A percentile compares a stretch with the other conserved stretches of the same genome.
These are phyloP conservation scores for Leucosporidium creatinivorum DNA, from an alignment of 768 basidiomycete genomes.

Conservation along the genomic window DNA sequence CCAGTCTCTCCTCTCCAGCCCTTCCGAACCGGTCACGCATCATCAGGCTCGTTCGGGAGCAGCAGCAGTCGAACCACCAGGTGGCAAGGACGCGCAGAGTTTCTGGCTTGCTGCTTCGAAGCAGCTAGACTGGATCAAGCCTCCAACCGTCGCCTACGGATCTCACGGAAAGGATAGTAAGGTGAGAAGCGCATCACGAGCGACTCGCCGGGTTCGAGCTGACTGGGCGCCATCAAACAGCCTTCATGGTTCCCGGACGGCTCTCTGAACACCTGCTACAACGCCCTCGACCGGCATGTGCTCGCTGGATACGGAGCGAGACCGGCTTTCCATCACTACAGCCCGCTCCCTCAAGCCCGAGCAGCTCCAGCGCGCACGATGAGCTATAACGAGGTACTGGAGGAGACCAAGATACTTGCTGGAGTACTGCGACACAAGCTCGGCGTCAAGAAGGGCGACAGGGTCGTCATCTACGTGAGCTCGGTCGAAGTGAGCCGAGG, in stretches of 20 bases:
- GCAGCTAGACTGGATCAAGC: neutral
- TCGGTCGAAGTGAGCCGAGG: neutral
- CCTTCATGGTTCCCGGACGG: neutral
- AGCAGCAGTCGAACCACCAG: neutral
- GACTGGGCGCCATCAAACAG: neutral
- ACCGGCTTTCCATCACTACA: neutral
- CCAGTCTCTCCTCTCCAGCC: no score
- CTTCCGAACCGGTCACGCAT: no score
- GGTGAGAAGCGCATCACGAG: neutral
- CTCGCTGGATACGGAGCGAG: neutral
- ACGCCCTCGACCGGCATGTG: conserved; percentile 1
- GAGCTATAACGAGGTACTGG: conserved; percentile 1
- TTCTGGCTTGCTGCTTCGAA: neutral
- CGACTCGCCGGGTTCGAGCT: neutral
- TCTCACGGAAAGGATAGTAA: neutral
- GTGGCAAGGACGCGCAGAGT: neutral
- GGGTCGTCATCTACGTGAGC: conserved; percentile 10
- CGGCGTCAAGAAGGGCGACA: conserved; percentile 6
- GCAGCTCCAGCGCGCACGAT: neutral
- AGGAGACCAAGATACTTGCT: conserved; percentile 1
- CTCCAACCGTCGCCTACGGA: neutral
- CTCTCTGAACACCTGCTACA: neutral
- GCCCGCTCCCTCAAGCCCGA: neutral
- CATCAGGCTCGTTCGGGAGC: no score
- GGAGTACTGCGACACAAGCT: conserved; percentile 6